Conservation (phyloP, 768 basidiomycete genomes). For the Strobilomyces echinocephalus region DNA sequence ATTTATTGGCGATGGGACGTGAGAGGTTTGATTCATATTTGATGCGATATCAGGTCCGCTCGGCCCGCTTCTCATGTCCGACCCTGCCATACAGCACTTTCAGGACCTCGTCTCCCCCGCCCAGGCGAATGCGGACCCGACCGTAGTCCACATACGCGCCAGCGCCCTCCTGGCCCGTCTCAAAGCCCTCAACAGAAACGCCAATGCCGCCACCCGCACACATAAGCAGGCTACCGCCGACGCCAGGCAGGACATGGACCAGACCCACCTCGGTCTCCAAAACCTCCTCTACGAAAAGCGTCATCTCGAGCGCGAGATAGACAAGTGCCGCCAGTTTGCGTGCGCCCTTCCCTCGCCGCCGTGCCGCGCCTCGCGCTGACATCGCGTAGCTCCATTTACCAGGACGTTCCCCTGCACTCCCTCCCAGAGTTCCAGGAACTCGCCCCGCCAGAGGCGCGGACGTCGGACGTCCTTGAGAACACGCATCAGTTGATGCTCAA, state of each 20-base stretch:
- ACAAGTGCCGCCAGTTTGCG: constrained; percentile 91
- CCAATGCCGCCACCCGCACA: constrained; percentile 63
- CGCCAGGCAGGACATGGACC: constrained; percentile 85
- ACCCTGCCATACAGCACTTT: constrained; percentile 54
- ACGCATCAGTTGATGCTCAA: constrained; percentile 86
- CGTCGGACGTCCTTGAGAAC: constrained; percentile 56
- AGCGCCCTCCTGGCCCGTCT: constrained; percentile 75
- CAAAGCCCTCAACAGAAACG: constrained; percentile 71
- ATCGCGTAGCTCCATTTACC: constrained; percentile 69
- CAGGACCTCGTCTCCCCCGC: constrained; percentile 56
- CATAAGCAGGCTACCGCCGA: constrained; percentile 71
- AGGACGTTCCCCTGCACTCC: constrained; percentile 74
- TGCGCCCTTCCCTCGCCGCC: constrained; percentile 28
- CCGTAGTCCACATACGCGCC: constrained; percentile 56
- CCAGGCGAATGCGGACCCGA: constrained; percentile 40
- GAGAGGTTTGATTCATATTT: constrained; percentile 9
- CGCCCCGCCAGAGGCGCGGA: constrained; percentile 65
- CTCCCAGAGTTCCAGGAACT: constrained; percentile 63
- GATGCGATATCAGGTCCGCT: background rate
- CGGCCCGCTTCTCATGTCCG: constrained; percentile 24
- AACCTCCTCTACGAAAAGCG: constrained; percentile 87
- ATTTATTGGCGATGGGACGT: constrained; percentile 26
- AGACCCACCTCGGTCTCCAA: constrained; percentile 79
- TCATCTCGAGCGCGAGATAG: constrained; percentile 86
- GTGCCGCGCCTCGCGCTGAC: background rate